Evolutionary conservation across 2,329 filamentous ascomycete genomes (phyloP).

Genomic region (Ilyonectria robusta): DNA sequence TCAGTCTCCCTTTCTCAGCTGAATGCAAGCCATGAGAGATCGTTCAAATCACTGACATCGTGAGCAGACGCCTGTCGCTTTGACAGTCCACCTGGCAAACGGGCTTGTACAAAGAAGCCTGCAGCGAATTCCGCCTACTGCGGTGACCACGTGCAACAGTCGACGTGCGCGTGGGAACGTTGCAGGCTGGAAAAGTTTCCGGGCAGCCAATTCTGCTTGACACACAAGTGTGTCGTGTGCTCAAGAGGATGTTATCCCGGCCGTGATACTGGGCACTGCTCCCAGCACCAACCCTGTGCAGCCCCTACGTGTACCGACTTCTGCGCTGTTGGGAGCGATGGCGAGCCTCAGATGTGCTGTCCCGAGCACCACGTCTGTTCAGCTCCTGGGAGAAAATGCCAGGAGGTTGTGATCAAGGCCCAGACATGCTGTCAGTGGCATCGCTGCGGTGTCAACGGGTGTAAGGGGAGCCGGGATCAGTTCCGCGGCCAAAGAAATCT

Average conservation of each 20-base stretch:
- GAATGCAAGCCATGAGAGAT: neutral
- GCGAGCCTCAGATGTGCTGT: conserved; percentile 23
- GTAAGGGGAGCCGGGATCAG: conserved; percentile 23
- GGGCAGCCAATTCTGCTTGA: conserved; percentile 14
- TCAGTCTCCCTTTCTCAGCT: neutral
- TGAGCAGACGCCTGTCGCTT: conserved; percentile 11
- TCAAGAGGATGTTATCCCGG: neutral
- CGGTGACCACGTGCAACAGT: conserved; percentile 1
- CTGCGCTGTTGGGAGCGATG: neutral
- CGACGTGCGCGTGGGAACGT: conserved; percentile 3
- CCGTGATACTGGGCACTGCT: conserved; percentile 14
- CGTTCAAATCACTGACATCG: neutral
- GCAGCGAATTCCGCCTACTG: conserved; percentile 9
- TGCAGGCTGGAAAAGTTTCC: conserved; percentile 7
- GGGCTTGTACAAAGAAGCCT: conserved; percentile 8
- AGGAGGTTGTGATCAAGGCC: conserved; percentile 19
- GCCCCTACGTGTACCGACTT: conserved; percentile 17
- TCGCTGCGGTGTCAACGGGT: conserved; percentile 24
- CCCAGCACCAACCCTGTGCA: conserved; percentile 35
- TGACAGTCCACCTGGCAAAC: neutral
- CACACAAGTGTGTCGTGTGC: conserved; percentile 23
- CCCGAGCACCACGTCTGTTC: conserved; percentile 29
- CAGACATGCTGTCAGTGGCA: conserved; percentile 27
- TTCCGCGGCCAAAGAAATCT: neutral
- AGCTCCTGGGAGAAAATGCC: conserved; percentile 19